Evolutionary conservation across 352 stramenopile species (phyloP).

Genomic region (Albugo laibachii): DNA sequence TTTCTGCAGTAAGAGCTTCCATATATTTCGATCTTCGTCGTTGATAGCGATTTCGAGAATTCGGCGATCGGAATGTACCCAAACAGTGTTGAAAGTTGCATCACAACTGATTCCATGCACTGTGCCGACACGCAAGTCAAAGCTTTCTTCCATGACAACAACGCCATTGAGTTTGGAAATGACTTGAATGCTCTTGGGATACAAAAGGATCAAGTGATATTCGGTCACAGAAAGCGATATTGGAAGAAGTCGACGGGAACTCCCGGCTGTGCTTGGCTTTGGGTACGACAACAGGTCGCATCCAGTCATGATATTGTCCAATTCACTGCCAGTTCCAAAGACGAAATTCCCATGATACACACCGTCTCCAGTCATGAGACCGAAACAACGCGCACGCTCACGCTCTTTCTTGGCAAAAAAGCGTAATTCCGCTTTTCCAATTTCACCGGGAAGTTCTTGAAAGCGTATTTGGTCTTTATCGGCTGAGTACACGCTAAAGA

Average conservation of each 20-base stretch:
- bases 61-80: slow-evolving; percentile 61
- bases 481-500: slow-evolving; percentile 66
- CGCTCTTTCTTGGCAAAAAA: slow-evolving; percentile 67
- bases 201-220: slow-evolving; percentile 85
- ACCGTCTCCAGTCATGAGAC: slow-evolving; percentile 77
- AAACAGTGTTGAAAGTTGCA: slow-evolving; percentile 66
- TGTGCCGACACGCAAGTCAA: slow-evolving; percentile 57
- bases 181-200: slow-evolving; percentile 54
- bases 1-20: slow-evolving; percentile 83
- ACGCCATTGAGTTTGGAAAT: slow-evolving; percentile 76
- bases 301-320: slow-evolving; percentile 68
- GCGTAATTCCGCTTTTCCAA: slow-evolving; percentile 50
- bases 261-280: slow-evolving; percentile 10
- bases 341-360: slow-evolving; percentile 81
- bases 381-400: slow-evolving; percentile 73
- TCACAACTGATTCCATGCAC: slow-evolving; percentile 43
- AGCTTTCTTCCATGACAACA: slow-evolving; percentile 66
- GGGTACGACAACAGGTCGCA: slow-evolving; percentile 54
- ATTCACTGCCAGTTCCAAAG: slow-evolving; percentile 40
- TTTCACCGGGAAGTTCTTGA: slow-evolving; percentile 77
- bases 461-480: slow-evolving; percentile 70
- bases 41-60: slow-evolving; percentile 59
- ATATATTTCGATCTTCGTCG: slow-evolving; percentile 84
- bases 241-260: slow-evolving; percentile 28
- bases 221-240: slow-evolving; percentile 77